phyloP scores from a whole-genome alignment of 306 rosid genomes.

The Cicer cuneatum region DNA sequence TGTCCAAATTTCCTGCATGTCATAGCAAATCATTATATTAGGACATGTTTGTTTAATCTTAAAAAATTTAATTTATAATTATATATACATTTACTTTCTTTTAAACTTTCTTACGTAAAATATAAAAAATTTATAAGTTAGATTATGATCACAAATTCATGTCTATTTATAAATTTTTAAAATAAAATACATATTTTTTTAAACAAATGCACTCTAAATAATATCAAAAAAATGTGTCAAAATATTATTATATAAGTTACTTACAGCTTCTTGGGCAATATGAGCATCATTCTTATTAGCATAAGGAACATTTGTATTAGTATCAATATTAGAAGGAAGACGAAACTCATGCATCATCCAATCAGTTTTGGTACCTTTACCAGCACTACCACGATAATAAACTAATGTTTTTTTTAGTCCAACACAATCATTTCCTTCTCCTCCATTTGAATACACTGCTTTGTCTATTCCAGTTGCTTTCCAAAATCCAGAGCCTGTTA shows the following conservation, averaged over 20 bases:
- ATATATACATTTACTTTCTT: neutral
- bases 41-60: neutral
- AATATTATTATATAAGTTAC: neutral
- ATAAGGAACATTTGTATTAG: conserved; percentile 6
- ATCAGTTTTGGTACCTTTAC: conserved; percentile 92
- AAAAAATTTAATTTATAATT: neutral
- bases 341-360: conserved; percentile 99
- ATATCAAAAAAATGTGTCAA: too few relatives aligned
- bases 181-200: neutral
- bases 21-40: neutral
- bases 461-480: conserved; percentile 86
- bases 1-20: conserved; percentile 92
- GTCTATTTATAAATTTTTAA: neutral
- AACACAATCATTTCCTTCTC: conserved; percentile 58
- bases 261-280: conserved; percentile 46
- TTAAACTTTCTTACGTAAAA: neutral
- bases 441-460: conserved; percentile 51
- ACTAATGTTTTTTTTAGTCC: conserved; percentile 94
- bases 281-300: neutral
- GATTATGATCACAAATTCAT: neutral
- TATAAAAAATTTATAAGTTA: neutral
- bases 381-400: conserved; percentile 86
- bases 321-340: conserved; percentile 52
- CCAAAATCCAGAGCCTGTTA: conserved; percentile 90
- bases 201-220: neutral